Conservation (phyloP, 768 basidiomycete species). For the Lactifluus piperatus region DNA sequence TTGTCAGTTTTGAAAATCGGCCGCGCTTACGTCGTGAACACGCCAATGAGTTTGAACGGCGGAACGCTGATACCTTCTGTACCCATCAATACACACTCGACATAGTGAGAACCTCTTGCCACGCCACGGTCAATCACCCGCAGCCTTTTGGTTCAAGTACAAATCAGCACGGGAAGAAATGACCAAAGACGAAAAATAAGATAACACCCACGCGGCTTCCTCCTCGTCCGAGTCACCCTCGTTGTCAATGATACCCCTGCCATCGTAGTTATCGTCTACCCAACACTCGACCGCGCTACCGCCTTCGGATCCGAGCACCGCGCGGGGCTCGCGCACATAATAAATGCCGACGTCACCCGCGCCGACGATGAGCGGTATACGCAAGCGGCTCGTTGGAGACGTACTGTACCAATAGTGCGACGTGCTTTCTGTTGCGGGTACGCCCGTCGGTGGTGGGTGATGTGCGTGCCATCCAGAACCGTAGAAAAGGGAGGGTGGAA, state of each 20-base stretch:
- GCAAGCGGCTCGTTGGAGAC: conserved; percentile 69
- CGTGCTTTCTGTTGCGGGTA: conserved; percentile 43
- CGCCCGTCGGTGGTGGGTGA: conserved; percentile 45
- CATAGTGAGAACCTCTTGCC: conserved; percentile 81
- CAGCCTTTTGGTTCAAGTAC: conserved; percentile 40
- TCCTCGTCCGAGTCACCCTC: conserved; percentile 54
- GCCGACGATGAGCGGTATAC: conserved; percentile 76
- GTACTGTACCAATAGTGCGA: conserved; percentile 93
- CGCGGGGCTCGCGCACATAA: conserved; percentile 66
- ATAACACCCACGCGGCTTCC: conserved; percentile 52
- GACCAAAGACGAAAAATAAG: not conserved
- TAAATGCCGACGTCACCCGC: conserved; percentile 93
- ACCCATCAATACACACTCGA: conserved; percentile 83
- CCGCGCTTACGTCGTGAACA: conserved; percentile 61
- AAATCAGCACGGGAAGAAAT: not conserved
- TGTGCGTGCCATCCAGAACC: conserved; percentile 85
- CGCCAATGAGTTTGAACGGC: conserved; percentile 84
- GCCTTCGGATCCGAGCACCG: conserved; percentile 37
- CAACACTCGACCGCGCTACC: conserved; percentile 82
- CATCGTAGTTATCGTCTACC: conserved; percentile 92
- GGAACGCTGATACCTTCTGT: conserved; percentile 77
- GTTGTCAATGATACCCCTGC: conserved; percentile 72
- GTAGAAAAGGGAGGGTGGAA: conserved; percentile 89
- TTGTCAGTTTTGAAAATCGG: not conserved
- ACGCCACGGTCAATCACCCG: conserved; percentile 83